Base-by-base conservation (phyloP, 2,329 filamentous ascomycete genomes). In the Stemphylium vesicarium region DNA sequence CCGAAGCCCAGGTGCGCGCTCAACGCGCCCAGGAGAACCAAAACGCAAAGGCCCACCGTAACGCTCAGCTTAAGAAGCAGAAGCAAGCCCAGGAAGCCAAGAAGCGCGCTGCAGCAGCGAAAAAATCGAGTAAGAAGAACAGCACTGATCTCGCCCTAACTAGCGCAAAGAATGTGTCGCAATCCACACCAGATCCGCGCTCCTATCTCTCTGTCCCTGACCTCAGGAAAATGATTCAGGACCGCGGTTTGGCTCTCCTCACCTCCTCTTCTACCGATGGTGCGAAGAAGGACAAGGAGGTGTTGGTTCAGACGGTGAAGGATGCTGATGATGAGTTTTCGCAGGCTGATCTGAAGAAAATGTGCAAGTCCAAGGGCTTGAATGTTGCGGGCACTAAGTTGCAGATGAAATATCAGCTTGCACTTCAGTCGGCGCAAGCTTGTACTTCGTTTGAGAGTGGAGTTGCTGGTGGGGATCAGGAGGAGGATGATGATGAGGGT, bases 361-460 rank as follows among this genome's bases (percentile, higher is more conserved):
- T 66, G 63, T 66, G 64, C 44, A 56, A 53, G 20, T 31, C 56
- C 6, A 66, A 64, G 53, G 65, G 65, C 20, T 50, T 74, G 31
- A 64, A 56, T 12, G 43, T 43, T 4, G 55, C 58, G 12, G 63
- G 60, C 15, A 68, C 22, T 29, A 74, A 72, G 59, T 18, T 50
- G 8, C 50, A 62, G 44, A 62, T 73, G 56, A 56, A 52, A 37
- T 66, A 68, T 26, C 61, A 66, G 53, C 52, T 75, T 20, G 71
- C 72, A 2, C 44, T 68, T 20, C 53, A 46, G 15, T 64, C 63
- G 16, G 69, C 68, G 2, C 53, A 60, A 43, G 32, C 11, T 31
- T 70, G 49, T 53, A 33, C 48, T 4, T 64, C 61, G 9, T 71
- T 64, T 22, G 53, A 60, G n/a, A 38, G 48, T 20, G 57, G 31